Evolutionary conservation across 2,329 filamentous ascomycete species (phyloP).

Genomic region (Penicillium sp.): DNA sequence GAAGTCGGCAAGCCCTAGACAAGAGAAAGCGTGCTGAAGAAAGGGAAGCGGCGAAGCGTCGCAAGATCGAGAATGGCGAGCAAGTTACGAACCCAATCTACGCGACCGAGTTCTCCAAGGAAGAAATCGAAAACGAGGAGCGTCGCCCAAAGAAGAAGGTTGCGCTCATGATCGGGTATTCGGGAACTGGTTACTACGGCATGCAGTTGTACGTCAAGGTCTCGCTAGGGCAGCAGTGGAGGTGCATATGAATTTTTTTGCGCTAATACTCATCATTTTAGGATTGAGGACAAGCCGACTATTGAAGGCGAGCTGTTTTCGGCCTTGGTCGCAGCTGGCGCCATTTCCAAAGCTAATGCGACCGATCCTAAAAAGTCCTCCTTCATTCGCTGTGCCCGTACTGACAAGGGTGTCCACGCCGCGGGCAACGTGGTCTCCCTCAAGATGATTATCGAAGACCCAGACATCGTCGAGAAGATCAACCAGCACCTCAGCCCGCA

Average conservation of each 20-base stretch:
- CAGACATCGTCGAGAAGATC: constrained; percentile 85
- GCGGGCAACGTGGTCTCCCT: constrained; percentile 93
- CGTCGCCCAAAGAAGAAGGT: constrained; percentile 94
- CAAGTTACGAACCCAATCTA: constrained; percentile 54
- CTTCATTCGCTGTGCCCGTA: constrained; percentile 88
- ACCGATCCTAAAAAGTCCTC: constrained; percentile 96
- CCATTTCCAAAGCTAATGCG: constrained; percentile 95
- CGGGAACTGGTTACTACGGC: constrained; percentile 93
- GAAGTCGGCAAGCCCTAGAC: constrained; percentile 56
- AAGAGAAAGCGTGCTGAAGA: constrained; percentile 57
- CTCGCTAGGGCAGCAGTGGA: background rate
- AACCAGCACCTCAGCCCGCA: constrained; percentile 82
- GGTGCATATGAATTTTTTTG: background rate
- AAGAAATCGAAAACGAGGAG: constrained; percentile 85
- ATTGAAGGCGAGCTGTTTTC: constrained; percentile 95
- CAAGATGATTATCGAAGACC: constrained; percentile 93
- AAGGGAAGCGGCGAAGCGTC: constrained; percentile 59
- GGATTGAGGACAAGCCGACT: constrained; percentile 72
- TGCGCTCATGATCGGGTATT: constrained; percentile 92
- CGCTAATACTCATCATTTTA: constrained; percentile 22
- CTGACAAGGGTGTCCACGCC: constrained; percentile 96
- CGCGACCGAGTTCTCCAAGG: constrained; percentile 65
- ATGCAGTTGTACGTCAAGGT: constrained; percentile 72
- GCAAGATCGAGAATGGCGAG: constrained; percentile 54
- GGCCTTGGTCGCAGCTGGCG: constrained; percentile 86